A percentile compares a stretch with the other conserved stretches of the same genome.
These are phyloP conservation scores for Hirsutella rhossiliensis DNA, from an alignment of 2,329 filamentous ascomycete species.

Conservation along the genomic window DNA sequence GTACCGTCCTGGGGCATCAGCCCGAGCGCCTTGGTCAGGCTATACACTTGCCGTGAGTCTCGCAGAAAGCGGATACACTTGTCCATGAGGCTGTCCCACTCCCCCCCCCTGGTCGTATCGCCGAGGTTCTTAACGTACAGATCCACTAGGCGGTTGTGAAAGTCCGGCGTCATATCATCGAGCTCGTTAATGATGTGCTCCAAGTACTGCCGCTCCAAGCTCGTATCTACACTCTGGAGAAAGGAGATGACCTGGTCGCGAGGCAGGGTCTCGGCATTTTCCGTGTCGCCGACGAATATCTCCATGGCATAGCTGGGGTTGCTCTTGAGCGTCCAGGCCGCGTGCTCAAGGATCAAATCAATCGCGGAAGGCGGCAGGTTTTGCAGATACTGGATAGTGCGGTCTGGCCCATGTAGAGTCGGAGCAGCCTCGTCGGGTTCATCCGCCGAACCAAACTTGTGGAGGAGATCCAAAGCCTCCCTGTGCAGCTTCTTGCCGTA, in stretches of 20 bases:
- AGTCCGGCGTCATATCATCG: constrained; percentile 70
- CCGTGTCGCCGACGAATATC: constrained; percentile 82
- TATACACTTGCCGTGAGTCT: constrained; percentile 63
- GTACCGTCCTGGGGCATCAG: constrained; percentile 70
- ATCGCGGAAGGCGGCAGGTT: constrained; percentile 77
- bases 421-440: constrained; percentile 37
- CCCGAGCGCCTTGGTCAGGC: constrained; percentile 62
- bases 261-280: constrained; percentile 85
- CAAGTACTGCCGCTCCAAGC: constrained; percentile 69
- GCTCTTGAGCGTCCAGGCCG: constrained; percentile 70
- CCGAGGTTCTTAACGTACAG: constrained; percentile 49
- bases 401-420: constrained; percentile 62
- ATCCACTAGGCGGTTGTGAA: constrained; percentile 75
- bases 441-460: constrained; percentile 60
- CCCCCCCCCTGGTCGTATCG: constrained; percentile 27
- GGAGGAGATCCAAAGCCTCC: constrained; percentile 71
- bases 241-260: constrained; percentile 65
- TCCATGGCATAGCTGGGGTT: constrained; percentile 76
- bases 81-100: constrained; percentile 46
- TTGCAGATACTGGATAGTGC: constrained; percentile 85
- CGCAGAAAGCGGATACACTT: constrained; percentile 65
- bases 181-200: constrained; percentile 86
- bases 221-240: constrained; percentile 53
- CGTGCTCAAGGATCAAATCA: constrained; percentile 83
- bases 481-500: constrained; percentile 90